A percentile compares a stretch with the other conserved stretches of the same genome.
Evolutionary conservation across 352 stramenopile genomes (phyloP).

Genomic region (Halophytophthora batemanensis): DNA sequence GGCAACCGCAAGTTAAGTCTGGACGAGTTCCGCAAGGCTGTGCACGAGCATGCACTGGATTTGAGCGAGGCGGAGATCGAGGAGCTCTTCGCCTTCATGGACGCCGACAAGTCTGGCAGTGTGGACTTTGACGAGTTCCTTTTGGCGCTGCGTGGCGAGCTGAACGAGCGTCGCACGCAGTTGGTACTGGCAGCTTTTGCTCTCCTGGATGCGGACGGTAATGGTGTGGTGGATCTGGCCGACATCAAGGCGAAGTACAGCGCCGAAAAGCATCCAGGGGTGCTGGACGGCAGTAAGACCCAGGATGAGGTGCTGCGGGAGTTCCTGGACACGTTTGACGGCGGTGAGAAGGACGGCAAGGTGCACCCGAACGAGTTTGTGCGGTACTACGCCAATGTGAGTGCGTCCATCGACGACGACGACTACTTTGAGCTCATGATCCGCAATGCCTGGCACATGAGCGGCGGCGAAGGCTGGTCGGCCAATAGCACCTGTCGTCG

Average conservation of each 20-base stretch:
- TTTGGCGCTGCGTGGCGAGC: conserved; percentile 58
- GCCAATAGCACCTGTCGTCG: conserved; percentile 86
- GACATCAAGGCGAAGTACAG: conserved; percentile 80
- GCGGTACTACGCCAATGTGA: conserved; percentile 90
- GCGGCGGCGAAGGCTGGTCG: conserved; percentile 73
- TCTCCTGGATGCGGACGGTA: conserved; percentile 70
- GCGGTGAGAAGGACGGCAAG: conserved; percentile 84
- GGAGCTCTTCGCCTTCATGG: conserved; percentile 84
- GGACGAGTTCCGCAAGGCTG: conserved; percentile 76
- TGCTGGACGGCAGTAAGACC: conserved; percentile 70
- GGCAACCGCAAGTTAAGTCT: conserved; percentile 73
- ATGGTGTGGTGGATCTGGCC: conserved; percentile 68
- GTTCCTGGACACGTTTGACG: conserved; percentile 87
- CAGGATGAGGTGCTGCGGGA: conserved; percentile 73
- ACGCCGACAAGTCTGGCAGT: conserved; percentile 71
- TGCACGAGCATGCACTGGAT: conserved; percentile 62
- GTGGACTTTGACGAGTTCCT: conserved; percentile 88
- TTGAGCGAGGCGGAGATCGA: conserved; percentile 51
- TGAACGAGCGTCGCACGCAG: conserved; percentile 72
- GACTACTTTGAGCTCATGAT: conserved; percentile 94
- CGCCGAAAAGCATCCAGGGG: conserved; percentile 81
- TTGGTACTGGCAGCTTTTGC: conserved; percentile 79
- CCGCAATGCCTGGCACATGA: conserved; percentile 86
- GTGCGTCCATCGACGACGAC: conserved; percentile 87
- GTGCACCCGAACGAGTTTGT: conserved; percentile 84